Base-by-base conservation (phyloP, 106 monocot species). In the Alisma plantagoaquatica region DNA sequence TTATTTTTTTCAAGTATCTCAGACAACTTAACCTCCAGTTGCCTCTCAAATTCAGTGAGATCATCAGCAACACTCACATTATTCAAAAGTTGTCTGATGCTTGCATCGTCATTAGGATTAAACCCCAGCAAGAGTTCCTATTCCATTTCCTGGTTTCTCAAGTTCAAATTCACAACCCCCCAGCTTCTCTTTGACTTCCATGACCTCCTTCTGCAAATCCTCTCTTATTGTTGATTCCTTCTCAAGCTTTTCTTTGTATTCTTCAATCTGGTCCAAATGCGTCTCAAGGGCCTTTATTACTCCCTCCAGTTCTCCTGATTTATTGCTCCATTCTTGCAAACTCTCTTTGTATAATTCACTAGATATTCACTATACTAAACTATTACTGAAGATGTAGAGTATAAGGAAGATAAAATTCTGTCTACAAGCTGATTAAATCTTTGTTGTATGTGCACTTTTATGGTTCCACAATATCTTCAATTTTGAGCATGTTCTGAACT, bases 251-350 rank as follows among this genome's bases (percentile, higher is more conserved):
- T 79, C 79, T 46, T 90, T 90, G 65, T 74, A 77, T 46, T 86
- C 89, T 79, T 82, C 85, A 73, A 74, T 75, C 73, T 98, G 98
- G 53, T 38, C 56, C 47, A 90, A 43, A 71, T 98, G 90, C 57
- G 71, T 86, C 98, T 98, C 98, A 52, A 98, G 63, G 27, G 98
- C 98, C 65, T 90, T 98, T 25, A 98, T 84, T 22, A 90, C 98
- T 70, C 98, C 98, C 61, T 90, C 90, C 52, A 90, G 98, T 35
- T 98, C 90, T 45, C 79, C 82, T 20, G 89, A 72, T 48, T 98
- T 98, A 70, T 72, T 79, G 33, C 89, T 90, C 90, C 89, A 90
- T 72, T 84, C 98, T 23, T 76, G 84, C 8, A 90, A 81, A 64
- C 90, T 90, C 46, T 68, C 89, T 61, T 98, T 98, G 62, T 98